Base-by-base conservation (phyloP, 306 rosid species). In the Carpinus fangiana region DNA sequence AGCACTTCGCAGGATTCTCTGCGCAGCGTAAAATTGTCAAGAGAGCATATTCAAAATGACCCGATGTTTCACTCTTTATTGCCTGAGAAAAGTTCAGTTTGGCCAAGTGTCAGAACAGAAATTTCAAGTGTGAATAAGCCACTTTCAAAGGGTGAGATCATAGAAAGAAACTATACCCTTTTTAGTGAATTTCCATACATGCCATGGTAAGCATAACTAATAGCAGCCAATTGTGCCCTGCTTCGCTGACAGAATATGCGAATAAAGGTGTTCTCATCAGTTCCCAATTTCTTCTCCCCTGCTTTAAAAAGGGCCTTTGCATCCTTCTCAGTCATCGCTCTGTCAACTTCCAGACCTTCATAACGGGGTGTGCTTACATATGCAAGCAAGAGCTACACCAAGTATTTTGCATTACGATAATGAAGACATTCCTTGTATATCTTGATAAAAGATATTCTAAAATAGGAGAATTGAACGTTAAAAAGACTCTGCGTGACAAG, bases 261-360 rank as follows among this genome's bases (percentile, higher is more conserved):
- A 65, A 93, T 84, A 74, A 93, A 91, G 45, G 82, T 74, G 78
- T 82, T 84, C 82, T 88, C 89, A 70, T 88, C 91, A 56, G 87
- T 88, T 73, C 87, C 87, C 41, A 85, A 70, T 53, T 48, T 88
- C 81, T 88, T 88, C 76, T 88, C 89, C 70, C 91, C 89, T 43
- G 87, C 91, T 74, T 81, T 85, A 12, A 78, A 88, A 17, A 88
- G 86, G 78, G 74, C 75, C 81, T 76, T 73, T 0, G 87, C 84
- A 70, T 85, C 91, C 26, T 54, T 73, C 74, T 76, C 84, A 68
- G 81, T 88, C 55, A 87, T 64, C 31, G 62, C 84, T 66, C 77
- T 75, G 81, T 88, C 84, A 46, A 88, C 86, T 84, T 89, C 96
- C 5, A 83, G 95, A 70, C 91, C 97, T 85, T 93, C 97, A 56